Evolutionary conservation across 352 stramenopile genomes (phyloP).

Genomic region (Thraustochytrium striatum): DNA sequence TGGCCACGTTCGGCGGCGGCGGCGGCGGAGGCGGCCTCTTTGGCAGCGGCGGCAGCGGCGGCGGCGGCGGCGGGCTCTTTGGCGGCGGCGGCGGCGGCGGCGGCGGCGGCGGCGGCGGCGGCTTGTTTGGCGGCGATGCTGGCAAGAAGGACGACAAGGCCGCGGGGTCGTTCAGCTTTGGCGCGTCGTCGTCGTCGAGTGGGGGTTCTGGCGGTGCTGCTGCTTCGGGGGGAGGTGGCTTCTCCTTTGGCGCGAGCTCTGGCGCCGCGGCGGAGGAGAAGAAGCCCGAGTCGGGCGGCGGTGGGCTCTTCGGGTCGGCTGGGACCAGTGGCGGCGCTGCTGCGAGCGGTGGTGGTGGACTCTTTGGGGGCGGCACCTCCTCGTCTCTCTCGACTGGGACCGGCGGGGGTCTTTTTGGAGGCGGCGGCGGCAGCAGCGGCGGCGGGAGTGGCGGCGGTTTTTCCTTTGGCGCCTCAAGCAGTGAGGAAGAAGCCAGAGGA

Average conservation of each 20-base stretch:
- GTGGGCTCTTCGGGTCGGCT: not conserved
- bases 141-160: not conserved
- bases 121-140: not conserved
- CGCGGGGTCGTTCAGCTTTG: not conserved
- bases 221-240: too few species aligned
- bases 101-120: too few species aligned
- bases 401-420: constrained; percentile 15
- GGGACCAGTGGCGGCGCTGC: not conserved
- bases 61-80: not conserved
- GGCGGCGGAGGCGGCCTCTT: not conserved
- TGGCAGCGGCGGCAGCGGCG: not conserved
- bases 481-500: not conserved
- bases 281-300: not conserved
- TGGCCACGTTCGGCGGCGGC: not conserved
- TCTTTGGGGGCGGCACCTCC: not conserved
- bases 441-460: not conserved
- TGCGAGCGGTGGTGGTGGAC: not conserved
- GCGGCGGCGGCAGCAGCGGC: not conserved
- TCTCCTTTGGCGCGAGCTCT: too few species aligned
- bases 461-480: not conserved
- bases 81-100: too few species aligned
- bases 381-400: not conserved
- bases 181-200: not conserved
- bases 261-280: too few species aligned
- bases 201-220: not conserved